Percentiles rank a stretch among this genome's conserved stretches.
phyloP scores from a whole-genome alignment of 2,329 filamentous ascomycete genomes.

The Metarhizium guizhouense region DNA sequence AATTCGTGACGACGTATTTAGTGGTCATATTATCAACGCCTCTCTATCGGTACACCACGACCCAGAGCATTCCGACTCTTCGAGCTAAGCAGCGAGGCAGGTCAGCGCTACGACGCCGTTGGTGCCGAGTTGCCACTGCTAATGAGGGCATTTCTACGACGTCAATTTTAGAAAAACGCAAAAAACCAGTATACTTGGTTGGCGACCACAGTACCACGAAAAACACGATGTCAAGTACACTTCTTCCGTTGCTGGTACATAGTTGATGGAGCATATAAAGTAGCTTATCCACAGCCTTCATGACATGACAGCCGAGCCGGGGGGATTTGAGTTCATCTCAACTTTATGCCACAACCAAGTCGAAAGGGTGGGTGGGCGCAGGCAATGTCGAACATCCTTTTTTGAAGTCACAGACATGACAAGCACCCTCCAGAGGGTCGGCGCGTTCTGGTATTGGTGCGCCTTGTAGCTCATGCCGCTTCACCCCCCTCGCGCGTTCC shows the following conservation, averaged over 20 bases:
- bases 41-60: background rate
- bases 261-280: no score
- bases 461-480: background rate
- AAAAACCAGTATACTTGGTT: no score
- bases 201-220: no score
- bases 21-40: background rate
- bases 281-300: background rate
- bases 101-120: background rate
- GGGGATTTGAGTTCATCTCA: constrained; percentile 3
- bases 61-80: background rate
- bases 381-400: background rate
- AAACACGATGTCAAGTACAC: no score
- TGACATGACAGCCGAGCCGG: background rate
- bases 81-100: background rate
- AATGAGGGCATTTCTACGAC: background rate
- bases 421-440: background rate
- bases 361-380: background rate
- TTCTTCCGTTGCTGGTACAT: no score
- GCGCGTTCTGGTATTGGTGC: background rate
- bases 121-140: background rate
- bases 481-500: background rate
- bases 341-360: background rate
- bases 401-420: background rate
- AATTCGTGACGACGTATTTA: background rate
- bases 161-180: no score